Base-by-base conservation (phyloP, 148 eudicot species). In the Dysphania ambrosioides region DNA sequence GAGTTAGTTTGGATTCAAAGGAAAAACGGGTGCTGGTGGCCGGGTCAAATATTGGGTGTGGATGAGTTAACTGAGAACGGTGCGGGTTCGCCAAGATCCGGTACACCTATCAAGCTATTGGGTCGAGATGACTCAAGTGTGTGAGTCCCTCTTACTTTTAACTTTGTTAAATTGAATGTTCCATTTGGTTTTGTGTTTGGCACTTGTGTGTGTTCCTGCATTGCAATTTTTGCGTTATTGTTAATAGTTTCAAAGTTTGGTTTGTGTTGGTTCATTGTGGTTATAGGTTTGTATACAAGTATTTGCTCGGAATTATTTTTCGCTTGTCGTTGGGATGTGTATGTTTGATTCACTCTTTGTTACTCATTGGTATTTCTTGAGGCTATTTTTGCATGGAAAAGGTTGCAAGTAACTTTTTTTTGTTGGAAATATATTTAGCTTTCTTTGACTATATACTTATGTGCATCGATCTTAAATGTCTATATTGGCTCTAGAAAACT, bases 1-100 rank as follows among this genome's bases (percentile, higher is more conserved):
- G 93, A 82, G 78, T 85, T 91, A 80, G 93, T 91, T 68, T 91
- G 97, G 97, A 92, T 91, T 29, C 90, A 83, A 40, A 80, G 97
- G 66, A 75, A 86, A 77, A 91, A 91, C 29, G 97, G 97, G 84
- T 82, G 89, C 2, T 91, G 97, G 97, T 91, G 97, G 97, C 97
- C 97, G 49, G 97, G 97, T 61, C 88, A 85, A 77, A 84, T 91
- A 57, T 49, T 91, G 70, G 84, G 88, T 47, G 8, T 27, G 35
- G 85, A 89, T 66, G 93, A 86, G 81, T 65, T 82, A 67, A 68
- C 88, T 18, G 91, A 82, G 63, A 68, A 40, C 71, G 73, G 78
- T 61, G 27, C 77, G 83, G 68, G 70, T 56, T 42, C 85, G 2
- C 85, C 83, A 27, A 82, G 85, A 85, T 82, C 81, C 6, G 97